Conservation (phyloP, 441 rosid species). For the Pelargonium australe region DNA sequence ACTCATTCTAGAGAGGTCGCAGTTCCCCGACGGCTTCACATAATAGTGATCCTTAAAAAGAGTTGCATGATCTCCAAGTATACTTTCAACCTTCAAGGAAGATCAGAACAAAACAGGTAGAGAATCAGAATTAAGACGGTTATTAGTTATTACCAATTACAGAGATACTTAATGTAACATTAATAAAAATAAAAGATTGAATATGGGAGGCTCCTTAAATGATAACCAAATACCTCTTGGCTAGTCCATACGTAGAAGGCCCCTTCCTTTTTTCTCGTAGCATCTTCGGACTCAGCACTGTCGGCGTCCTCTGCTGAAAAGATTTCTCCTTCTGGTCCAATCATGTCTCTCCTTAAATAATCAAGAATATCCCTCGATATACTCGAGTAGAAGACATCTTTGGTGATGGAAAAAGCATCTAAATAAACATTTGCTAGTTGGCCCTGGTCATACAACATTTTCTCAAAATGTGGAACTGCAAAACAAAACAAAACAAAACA, state of each 20-base stretch:
- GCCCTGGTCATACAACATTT: constrained; percentile 95
- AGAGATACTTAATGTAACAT: not conserved
- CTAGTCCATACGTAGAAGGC: constrained; percentile 81
- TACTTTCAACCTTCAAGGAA: constrained; percentile 54
- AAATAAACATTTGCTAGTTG: constrained; percentile 73
- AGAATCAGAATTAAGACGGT: constrained; percentile 7
- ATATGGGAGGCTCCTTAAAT: not conserved
- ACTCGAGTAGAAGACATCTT: constrained; percentile 54
- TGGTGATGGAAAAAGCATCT: constrained; percentile 67
- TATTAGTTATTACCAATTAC: not conserved
- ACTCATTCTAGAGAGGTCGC: constrained; percentile 79
- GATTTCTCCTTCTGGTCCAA: constrained; percentile 72
- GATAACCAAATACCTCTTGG: constrained; percentile 47
- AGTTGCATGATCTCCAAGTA: constrained; percentile 63
- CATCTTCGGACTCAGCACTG: constrained; percentile 66
- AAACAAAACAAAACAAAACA: constrained; percentile 13
- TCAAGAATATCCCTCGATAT: constrained; percentile 72
- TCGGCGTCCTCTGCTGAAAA: constrained; percentile 98
- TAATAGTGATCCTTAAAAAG: constrained; percentile 77
- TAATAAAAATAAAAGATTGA: too few relatives aligned
- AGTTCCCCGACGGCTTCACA: constrained; percentile 68
- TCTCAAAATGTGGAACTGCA: constrained; percentile 98
- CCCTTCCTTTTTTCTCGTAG: constrained; percentile 71
- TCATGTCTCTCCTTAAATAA: constrained; percentile 91
- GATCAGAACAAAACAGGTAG: constrained; percentile 4